Evolutionary conservation across 257 asterid genomes (phyloP).

Genomic region (Petunia axillaris): DNA sequence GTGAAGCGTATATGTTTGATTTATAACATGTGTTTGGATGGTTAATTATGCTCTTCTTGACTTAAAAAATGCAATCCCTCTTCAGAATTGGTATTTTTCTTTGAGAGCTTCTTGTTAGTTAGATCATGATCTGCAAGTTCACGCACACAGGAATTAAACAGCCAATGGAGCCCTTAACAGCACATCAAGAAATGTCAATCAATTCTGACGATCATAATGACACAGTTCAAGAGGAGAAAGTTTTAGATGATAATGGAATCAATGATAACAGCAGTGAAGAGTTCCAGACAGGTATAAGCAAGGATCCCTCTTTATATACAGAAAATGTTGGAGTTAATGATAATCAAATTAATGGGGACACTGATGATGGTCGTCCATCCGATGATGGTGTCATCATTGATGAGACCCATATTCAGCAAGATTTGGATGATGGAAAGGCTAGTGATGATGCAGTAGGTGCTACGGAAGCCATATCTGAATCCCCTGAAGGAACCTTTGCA

Average conservation of each 20-base stretch:
- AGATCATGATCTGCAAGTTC: slow-evolving; percentile 27
- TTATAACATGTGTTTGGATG: slow-evolving; percentile 3
- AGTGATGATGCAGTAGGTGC: slow-evolving; percentile 44
- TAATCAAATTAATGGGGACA: slow-evolving; percentile 43
- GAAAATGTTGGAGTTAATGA: slow-evolving; percentile 52
- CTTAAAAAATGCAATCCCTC: neutral
- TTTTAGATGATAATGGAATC: slow-evolving; percentile 47
- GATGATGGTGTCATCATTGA: slow-evolving; percentile 38
- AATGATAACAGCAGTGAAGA: slow-evolving; percentile 45
- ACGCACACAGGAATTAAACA: slow-evolving; percentile 53
- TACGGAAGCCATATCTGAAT: slow-evolving; percentile 46
- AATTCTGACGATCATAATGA: slow-evolving; percentile 48
- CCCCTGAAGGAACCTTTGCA: slow-evolving; percentile 42
- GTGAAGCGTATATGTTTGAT: slow-evolving; percentile 2
- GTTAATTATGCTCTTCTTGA: neutral
- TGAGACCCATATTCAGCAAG: slow-evolving; percentile 36
- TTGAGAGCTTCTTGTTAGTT: slow-evolving; percentile 13
- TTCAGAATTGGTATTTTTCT: neutral
- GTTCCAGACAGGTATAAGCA: slow-evolving; percentile 44
- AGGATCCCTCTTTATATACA: slow-evolving; percentile 41
- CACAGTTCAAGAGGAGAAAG: slow-evolving; percentile 43
- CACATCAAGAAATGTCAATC: slow-evolving; percentile 57
- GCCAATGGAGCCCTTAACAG: slow-evolving; percentile 65
- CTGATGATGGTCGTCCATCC: slow-evolving; percentile 44
- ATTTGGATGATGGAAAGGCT: slow-evolving; percentile 44